Evolutionary conservation across 148 eudicot genomes (phyloP), one percentile per base, ranked within the genome.

Genomic region (Rhododendron henanense): DNA sequence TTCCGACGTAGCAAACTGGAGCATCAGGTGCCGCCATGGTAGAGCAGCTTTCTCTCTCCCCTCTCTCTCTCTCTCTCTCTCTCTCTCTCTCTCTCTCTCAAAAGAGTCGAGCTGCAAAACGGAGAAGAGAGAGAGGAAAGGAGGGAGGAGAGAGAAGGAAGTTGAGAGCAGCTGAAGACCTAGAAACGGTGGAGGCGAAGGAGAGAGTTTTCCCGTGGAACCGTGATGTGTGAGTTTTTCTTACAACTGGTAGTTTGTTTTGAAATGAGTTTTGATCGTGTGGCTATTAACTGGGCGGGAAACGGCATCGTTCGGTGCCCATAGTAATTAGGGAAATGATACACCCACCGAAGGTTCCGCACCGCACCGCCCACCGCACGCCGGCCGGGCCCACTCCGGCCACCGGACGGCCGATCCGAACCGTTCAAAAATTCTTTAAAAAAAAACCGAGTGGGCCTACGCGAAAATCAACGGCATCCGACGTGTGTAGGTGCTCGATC

Each of bases 11-110:
- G 74, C 95, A 90, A 8, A 92, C 87, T 6, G 99, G 94, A 89
- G 93, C 95, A 91, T 97, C 98, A 0, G 96, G 93, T 28, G 96
- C 90, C 84, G 95, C 94, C 99, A 97, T 97, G 65, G 88, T 48
- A 15, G 41, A 45, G 87, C 86, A 50, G 47, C 75, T 76, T 85
- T 67, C 85, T 74, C 75, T 44, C 71, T 78, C 74, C 74, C 69
- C 37, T 67, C 67, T 63, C 41, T 25, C 80, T 45, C 84, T 79
- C 89, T 21, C 50, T n/a, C 75, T 1, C 6, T 35, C 37, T 67
- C 67, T 35, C 37, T 67, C 67, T 63, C 41, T 25, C 80, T 45
- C 84, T 79, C 89, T 21, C 50, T n/a, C 75, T 1, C 6, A 6
- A 53, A 50, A 51, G 39, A 2, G 11, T 51, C 63, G 37, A 51